Base-by-base conservation (phyloP, 1,139 yeast species). In the Lodderomyces pseudojiufengensis region DNA sequence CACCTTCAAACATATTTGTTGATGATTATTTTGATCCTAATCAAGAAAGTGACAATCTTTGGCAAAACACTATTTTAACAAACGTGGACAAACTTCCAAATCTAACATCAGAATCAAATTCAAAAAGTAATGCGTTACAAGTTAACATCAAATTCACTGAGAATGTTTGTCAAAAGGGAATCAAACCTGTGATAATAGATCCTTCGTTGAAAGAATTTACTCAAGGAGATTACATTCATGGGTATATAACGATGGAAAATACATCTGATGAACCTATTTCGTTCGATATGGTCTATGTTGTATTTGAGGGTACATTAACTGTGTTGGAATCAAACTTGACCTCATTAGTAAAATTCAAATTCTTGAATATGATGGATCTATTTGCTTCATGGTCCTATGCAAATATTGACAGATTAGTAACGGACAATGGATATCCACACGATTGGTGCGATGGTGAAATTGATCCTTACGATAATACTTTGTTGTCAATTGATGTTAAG, bases 361-460 rank as follows among this genome's bases (percentile, higher is more conserved):
- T 68, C 43, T 52, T 69, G 38, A 67, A 64, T 40, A 69, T 69
- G 73, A 53, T 65, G 28, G 76, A 70, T 43, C 50, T 70, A 24
- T 69, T 65, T 51, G 76, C 76, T 2, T 61, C 67, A 26, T 70
- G 75, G 75, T 55, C 71, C 6, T 69, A 59, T 45, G 72, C 75
- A 21, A 69, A 69, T 44, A 69, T 70, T 24, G 71, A 65, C 44
- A 48, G 76, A 28, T 51, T 70, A 18, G 62, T 57, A 10, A 68
- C 74, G 5, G 76, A 70, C 45, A 55, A 66, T 38, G 74, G 73
- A 1, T 72, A 69, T 41, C 75, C 75, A 4, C 70, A 65, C 43
- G 75, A 69, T 50, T 70, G 75, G 75, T 69, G 75, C 48, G 64
- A 57, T 20, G 73, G 73, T 2, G 76, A 69, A 39, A 62, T 58